Evolutionary conservation across 176 grass and related monocot species (phyloP).

Genomic region (Triticum monococcum): DNA sequence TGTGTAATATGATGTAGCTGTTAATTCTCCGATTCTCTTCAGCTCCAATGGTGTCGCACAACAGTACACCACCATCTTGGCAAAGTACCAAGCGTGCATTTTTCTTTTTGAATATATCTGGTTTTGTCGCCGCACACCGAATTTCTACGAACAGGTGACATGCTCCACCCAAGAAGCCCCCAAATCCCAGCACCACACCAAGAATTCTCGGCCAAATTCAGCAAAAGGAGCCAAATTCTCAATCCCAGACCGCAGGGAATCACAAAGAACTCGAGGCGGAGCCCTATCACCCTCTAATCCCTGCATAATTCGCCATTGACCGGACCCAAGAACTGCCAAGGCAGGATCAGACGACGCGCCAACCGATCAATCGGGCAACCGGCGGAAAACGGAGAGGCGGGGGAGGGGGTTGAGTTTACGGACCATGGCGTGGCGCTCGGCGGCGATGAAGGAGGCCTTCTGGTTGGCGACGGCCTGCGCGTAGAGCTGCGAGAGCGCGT

Average conservation of each 20-base stretch:
- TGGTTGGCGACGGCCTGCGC: conserved; percentile 44
- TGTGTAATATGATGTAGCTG: not conserved
- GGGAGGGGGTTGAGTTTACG: not conserved
- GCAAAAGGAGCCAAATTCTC: not conserved
- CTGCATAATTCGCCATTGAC: conserved; percentile 13
- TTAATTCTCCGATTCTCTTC: not conserved
- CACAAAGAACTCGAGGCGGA: not conserved
- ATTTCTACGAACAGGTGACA: conserved; percentile 16
- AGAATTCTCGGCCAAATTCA: conserved; percentile 20
- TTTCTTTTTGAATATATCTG: not conserved
- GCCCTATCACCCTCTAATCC: not conserved
- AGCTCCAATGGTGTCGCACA: not conserved
- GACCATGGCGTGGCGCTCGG: conserved; percentile 46
- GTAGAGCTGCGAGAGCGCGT: conserved; percentile 71
- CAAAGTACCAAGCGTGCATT: not conserved
- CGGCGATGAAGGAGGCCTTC: conserved; percentile 44
- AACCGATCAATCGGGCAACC: not conserved
- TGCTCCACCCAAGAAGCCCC: conserved; percentile 18
- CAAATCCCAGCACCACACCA: not conserved
- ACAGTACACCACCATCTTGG: not conserved
- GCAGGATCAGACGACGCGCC: not conserved
- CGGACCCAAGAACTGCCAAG: conserved; percentile 3
- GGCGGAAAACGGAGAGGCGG: not conserved
- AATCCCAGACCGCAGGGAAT: not conserved
- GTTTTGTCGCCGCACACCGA: not conserved